Base-by-base conservation (phyloP, 2,329 filamentous ascomycete genomes). In the Aspergillus fumigatus region DNA sequence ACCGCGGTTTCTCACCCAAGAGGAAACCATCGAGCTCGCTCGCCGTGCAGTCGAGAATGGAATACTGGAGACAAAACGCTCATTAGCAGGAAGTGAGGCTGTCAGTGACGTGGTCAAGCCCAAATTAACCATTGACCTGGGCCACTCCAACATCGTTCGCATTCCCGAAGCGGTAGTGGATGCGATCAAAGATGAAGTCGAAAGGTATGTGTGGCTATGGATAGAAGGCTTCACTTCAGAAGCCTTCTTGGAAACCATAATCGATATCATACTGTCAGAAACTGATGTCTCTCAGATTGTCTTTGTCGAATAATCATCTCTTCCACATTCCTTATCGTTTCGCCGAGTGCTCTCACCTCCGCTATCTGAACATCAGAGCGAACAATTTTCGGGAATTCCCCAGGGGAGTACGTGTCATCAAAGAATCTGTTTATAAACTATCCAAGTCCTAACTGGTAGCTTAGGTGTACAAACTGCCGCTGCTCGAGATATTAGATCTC, bases 401-500 rank as follows among this genome's bases (percentile, higher is more conserved):
- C 48, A 80, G 80, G 66, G 81, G 81, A 62, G 85, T 88, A 79
- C 60, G 84, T 78, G 10, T 11, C 19, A 48, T 48, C 7, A 19
- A 6, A 10, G 40, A 40, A 2, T 6, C 11, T 35, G n/a, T 47
- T 8, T 38, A 51, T 14, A 11, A 25, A 6, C 1, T 17, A 27
- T 3, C 19, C 17, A 8, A 29, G 35, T 54, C 47, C 61, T 69
- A 45, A 66, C 49, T 17, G 48, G 55, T 66, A 51, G 62, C 61
- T 23, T 69, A 96, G 92, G 84, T 97, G 57, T 92, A 93, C 71
- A 87, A 92, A 72, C 82, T 97, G 59, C 87, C 85, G 52, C 89
- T 91, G 35, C 83, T 97, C 54, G 92, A 97, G 75, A 96, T 97
- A 57, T 83, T 97, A 59, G 93, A 97, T 75, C 82, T 97, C 54